Base-by-base conservation (phyloP, 2,329 filamentous ascomycete genomes). In the Pseudogymnoascus sp. region DNA sequence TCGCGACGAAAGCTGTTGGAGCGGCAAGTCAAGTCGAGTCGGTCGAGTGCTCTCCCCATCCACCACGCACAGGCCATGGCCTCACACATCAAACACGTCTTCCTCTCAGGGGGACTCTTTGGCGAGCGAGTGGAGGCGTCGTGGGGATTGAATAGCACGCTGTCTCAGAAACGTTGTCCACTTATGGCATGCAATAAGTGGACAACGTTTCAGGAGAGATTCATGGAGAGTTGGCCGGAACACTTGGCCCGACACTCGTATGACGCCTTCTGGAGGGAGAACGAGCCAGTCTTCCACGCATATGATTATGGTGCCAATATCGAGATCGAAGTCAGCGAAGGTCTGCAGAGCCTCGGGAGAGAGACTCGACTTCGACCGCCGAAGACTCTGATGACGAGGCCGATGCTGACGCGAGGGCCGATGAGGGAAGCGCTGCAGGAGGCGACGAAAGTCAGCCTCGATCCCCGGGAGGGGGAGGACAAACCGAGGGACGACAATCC, bases 231-330 rank as follows among this genome's bases (percentile, higher is more conserved):
- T 11, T 41, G 8, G 38, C 38, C 38, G 16, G 38, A 41, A 41
- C 38, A 41, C 16, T 2, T 19, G n/a, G 38, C 38, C 8, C 16
- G 3, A 6, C 38, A 41, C 38, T 58, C 71, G 6, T 69, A 67
- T 7, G 64, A 69, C 7, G 58, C 71, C 59, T 72, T 71, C 63
- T 55, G 9, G 23, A 12, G 23, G 41, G 38, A 23, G 59, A 19
- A 60, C 28, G 23, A 38, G 30, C 25, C 55, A 2, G 55, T 59
- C 1, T 41, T 41, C 16, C 16, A 41, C 38, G n/a, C 38, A 41
- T 41, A 41, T 41, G 16, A 19, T 41, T 41, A 41, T 41, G 38
- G 38, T 9, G 16, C 38, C 7, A 41, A 41, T 3, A 41, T 41
- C 16, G 63, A n/a, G n/a, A n/a, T n/a, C n/a, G n/a, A n/a, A n/a